phyloP scores from a whole-genome alignment of 2,329 filamentous ascomycete genomes.

The Aspergillus sp. region DNA sequence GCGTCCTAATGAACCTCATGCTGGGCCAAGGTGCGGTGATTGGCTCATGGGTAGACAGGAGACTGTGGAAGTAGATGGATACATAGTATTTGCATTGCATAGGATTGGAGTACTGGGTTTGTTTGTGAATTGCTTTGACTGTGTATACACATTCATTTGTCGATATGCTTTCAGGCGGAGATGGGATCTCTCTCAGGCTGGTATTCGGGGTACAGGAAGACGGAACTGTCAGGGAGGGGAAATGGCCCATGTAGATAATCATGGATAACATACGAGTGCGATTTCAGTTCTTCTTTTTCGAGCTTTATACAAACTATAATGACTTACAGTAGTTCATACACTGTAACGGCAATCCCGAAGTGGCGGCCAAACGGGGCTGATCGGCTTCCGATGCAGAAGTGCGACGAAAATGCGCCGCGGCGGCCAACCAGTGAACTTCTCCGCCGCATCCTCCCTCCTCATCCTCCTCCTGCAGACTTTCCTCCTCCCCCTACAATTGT shows the following conservation, averaged over 20 bases:
- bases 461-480: background rate
- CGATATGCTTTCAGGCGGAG: background rate
- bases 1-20: constrained; percentile 18
- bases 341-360: background rate
- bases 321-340: no score
- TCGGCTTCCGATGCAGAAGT: constrained; percentile 8
- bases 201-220: constrained; percentile 1
- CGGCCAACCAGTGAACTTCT: constrained; percentile 9
- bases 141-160: constrained; percentile 14
- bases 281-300: no score
- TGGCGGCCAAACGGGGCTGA: background rate
- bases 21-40: no score
- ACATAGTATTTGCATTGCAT: constrained; percentile 23
- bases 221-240: background rate
- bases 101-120: constrained; percentile 26
- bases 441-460: constrained; percentile 13
- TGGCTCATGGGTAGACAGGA: background rate
- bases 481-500: background rate
- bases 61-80: background rate
- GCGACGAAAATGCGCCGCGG: constrained; percentile 13
- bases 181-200: background rate
- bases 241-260: constrained; percentile 17
- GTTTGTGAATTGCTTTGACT: background rate
- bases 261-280: background rate
- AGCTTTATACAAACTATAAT: no score